phyloP scores from a whole-genome alignment of 495 filamentous ascomycete genomes.

The Lasiosphaeris hirsuta region DNA sequence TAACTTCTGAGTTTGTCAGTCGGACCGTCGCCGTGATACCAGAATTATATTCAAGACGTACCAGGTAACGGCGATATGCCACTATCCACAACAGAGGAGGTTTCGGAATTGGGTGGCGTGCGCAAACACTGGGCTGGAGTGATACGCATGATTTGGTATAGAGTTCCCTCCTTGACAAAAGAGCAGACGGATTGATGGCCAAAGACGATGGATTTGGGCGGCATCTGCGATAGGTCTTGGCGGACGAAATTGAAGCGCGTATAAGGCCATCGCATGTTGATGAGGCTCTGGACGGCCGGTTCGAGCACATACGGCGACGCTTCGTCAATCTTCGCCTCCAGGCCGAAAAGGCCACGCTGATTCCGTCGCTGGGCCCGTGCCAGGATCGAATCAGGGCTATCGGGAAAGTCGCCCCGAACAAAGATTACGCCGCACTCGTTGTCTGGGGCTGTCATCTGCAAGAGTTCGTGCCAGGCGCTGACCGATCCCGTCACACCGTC shows the following conservation, averaged over 20 bases:
- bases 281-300: neutral
- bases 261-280: neutral
- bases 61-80: neutral
- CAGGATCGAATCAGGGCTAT: neutral
- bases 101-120: too few relatives aligned
- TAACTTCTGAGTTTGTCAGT: neutral
- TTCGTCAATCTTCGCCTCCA: neutral
- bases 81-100: too few relatives aligned
- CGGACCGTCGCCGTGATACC: neutral
- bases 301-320: neutral
- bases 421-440: neutral
- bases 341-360: neutral
- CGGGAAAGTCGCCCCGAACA: constrained; percentile 1
- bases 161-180: constrained; percentile 1
- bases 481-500: neutral
- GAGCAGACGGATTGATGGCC: neutral
- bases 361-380: neutral
- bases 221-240: neutral
- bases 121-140: too few relatives aligned
- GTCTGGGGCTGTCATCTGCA: neutral
- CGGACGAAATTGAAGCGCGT: neutral
- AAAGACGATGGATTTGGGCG: neutral
- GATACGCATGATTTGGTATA: neutral
- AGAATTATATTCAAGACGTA: neutral
- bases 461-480: neutral